A percentile compares a stretch with the other conserved stretches of the same genome.
These are phyloP conservation scores for Alternaria sp. DNA, from an alignment of 2,329 filamentous ascomycete genomes.

Conservation along the genomic window DNA sequence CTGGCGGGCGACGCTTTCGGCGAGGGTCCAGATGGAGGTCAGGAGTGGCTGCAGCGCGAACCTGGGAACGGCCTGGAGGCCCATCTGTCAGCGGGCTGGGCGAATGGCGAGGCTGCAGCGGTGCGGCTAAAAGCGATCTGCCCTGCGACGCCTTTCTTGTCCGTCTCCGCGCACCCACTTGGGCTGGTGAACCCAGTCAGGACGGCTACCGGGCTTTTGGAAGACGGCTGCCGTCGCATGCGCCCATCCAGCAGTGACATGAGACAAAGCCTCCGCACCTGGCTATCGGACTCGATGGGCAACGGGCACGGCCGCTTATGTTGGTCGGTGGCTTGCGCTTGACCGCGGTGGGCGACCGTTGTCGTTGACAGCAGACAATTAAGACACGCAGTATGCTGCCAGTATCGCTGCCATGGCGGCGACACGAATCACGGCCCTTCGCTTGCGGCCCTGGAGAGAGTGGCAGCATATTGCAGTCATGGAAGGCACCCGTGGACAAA, in stretches of 20 bases:
- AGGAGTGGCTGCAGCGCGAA: constrained; percentile 18
- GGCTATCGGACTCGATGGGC: constrained; percentile 28
- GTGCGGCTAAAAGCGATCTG: constrained; percentile 23
- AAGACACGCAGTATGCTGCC: constrained; percentile 8
- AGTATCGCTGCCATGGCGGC: neutral
- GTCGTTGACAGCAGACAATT: constrained; percentile 5
- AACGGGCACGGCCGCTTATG: constrained; percentile 26
- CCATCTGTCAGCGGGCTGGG: constrained; percentile 13
- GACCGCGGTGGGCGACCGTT: constrained; percentile 6
- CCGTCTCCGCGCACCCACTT: constrained; percentile 17
- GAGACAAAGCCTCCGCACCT: constrained; percentile 29
- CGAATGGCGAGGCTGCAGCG: constrained; percentile 16
- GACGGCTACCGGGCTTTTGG: constrained; percentile 33
- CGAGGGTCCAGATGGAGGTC: constrained; percentile 21
- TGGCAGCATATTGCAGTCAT: neutral
- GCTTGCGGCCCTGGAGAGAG: neutral
- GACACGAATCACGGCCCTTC: neutral
- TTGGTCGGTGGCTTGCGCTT: constrained; percentile 28
- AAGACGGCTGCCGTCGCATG: constrained; percentile 32
- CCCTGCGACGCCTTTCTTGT: constrained; percentile 21
- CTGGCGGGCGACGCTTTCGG: constrained; percentile 21
- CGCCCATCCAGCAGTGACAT: constrained; percentile 30
- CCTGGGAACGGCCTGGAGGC: constrained; percentile 9
- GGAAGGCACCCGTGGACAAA: neutral
- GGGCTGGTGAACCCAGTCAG: constrained; percentile 16